Base-by-base conservation (phyloP, 768 basidiomycete genomes). In the Leccinum aurantiacum region DNA sequence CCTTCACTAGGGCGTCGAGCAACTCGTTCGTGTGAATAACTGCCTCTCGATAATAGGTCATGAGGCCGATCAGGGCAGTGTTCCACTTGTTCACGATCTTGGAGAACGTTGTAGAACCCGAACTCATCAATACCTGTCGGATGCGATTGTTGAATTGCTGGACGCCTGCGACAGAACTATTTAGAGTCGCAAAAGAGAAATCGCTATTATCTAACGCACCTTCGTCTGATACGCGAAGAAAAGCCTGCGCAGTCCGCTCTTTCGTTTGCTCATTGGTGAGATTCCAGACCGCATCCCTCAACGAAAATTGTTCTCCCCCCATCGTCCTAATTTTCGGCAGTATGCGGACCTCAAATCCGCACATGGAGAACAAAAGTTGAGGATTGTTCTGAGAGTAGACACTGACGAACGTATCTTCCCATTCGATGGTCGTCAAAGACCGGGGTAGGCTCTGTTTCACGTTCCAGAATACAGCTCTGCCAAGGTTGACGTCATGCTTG, bases 61-160 rank as follows among this genome's bases (percentile, higher is more conserved):
- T 95, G 38, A 98, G 79, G 61, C 94, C 94, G 66, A 96, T 97
- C 56, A 97, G 82, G 17, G 93, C 91, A 4, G 94, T 96, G 74
- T 95, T 95, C 94, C 94, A 96, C 78, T 95, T 95, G 78, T 95
- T 95, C 69, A 98, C 93, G 65, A 99, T 96, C 82, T 99, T 99
- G 60, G 93, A 94, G 84, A 98, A 99, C 0, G 97, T 98, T 0
- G 97, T 96, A 0, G 94, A 95, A 51, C 97, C 97, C 1, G 97
- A 98, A 68, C 94, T 94, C 97, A 99, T 99, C 61, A 99, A 76
- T 13, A 99, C 93, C 72, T 94, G 91, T 57, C 96, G 84, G 64
- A 98, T 96, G 50, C 96, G 86, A 75, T 99, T 99, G 77, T 95
- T 96, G 82, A 99, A 99, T 69, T 92, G 89, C 69, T 97, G 93